Conservation (phyloP, 371 early-diverging fungal genomes). For the Chytridiales sp. region DNA sequence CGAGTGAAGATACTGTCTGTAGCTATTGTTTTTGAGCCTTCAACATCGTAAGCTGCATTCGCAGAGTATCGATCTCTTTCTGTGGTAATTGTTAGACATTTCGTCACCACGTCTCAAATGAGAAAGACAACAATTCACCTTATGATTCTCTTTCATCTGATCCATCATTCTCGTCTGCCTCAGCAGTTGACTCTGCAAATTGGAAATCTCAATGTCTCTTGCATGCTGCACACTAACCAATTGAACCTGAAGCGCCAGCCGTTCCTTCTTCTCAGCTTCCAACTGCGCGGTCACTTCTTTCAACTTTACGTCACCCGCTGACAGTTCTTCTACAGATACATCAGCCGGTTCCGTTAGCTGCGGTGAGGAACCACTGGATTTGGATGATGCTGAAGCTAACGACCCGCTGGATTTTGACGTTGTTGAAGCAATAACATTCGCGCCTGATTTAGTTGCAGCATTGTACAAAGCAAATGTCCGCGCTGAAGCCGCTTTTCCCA, state of each 20-base stretch:
- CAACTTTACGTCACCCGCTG: neutral
- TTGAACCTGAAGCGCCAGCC: slow-evolving; percentile 16
- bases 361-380: neutral
- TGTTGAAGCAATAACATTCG: neutral
- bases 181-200: neutral
- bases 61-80: neutral
- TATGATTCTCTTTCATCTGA: neutral
- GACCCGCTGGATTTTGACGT: slow-evolving; percentile 8
- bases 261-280: slow-evolving; percentile 18
- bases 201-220: slow-evolving; percentile 16
- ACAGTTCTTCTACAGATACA: neutral
- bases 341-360: neutral
- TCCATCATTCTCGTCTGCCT: neutral
- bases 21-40: no score
- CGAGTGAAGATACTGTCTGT: no score
- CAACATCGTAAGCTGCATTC: slow-evolving; percentile 3
- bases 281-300: neutral
- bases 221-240: slow-evolving; percentile 16
- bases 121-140: neutral
- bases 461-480: neutral
- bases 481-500: neutral
- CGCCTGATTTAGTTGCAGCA: neutral
- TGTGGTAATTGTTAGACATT: neutral
- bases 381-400: neutral
- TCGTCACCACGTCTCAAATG: no score